phyloP scores from a whole-genome alignment of 2,329 filamentous ascomycete species.

The Dactylellina leptospora region DNA sequence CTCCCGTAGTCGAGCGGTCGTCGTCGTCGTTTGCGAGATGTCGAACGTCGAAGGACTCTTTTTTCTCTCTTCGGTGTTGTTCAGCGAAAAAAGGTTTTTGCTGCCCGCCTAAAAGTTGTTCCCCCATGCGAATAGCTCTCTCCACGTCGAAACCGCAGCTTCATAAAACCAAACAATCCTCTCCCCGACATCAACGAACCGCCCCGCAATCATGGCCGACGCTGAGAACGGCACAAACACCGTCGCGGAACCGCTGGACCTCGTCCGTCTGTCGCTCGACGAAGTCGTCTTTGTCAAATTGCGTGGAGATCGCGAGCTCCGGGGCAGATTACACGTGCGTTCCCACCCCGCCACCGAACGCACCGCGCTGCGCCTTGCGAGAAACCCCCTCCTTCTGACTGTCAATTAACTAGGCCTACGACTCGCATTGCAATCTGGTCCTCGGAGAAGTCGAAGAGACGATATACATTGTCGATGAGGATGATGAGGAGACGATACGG shows the following conservation, averaged over 20 bases:
- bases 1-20: background rate
- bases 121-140: conserved; percentile 12
- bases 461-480: conserved; percentile 87
- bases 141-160: conserved; percentile 26
- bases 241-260: conserved; percentile 90
- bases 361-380: background rate
- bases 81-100: conserved; percentile 33
- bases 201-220: conserved; percentile 75
- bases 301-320: conserved; percentile 91
- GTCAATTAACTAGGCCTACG: conserved; percentile 76
- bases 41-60: background rate
- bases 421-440: conserved; percentile 97
- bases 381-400: background rate
- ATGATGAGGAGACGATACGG: conserved; percentile 76
- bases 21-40: conserved; percentile 2
- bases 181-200: conserved; percentile 18
- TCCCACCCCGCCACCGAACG: conserved; percentile 1
- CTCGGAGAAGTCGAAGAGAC: conserved; percentile 97
- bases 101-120: conserved; percentile 25
- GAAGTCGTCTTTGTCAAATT: conserved; percentile 98
- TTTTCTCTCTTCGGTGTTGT: conserved; percentile 28
- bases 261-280: conserved; percentile 92
- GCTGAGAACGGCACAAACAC: conserved; percentile 72
- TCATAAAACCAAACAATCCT: conserved; percentile 17
- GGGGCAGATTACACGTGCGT: conserved; percentile 90